These are phyloP conservation scores for Ophiostoma sp. DNA, from an alignment of 2,329 filamentous ascomycete genomes.

Conservation along the genomic window DNA sequence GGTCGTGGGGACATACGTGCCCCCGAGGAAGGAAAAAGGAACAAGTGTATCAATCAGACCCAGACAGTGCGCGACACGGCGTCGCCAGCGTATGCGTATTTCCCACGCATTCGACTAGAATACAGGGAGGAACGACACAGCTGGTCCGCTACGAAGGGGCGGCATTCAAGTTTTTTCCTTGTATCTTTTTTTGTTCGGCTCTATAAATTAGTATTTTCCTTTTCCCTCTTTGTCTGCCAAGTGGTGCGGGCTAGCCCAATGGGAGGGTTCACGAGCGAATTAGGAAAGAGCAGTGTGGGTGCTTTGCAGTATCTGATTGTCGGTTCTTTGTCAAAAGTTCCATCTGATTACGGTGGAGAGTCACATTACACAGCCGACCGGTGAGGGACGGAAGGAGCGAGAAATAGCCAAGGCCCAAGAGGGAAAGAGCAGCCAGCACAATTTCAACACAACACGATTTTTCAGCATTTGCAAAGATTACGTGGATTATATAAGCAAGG, in stretches of 20 bases:
- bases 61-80: slow-evolving; percentile 22
- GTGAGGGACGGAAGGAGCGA: neutral
- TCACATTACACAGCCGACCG: neutral
- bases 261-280: neutral
- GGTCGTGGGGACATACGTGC: slow-evolving; percentile 18
- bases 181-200: neutral
- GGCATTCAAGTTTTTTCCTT: neutral
- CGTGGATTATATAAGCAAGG: neutral
- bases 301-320: slow-evolving; percentile 10
- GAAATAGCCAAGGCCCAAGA: neutral
- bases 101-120: neutral
- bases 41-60: neutral
- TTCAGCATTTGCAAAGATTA: neutral
- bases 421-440: neutral
- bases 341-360: slow-evolving; percentile 16
- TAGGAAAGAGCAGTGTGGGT: neutral
- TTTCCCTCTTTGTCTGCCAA: slow-evolving; percentile 11
- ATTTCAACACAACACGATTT: neutral
- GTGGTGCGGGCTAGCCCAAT: slow-evolving; percentile 7
- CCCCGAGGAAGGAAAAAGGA: slow-evolving; percentile 13
- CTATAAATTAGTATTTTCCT: neutral
- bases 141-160: neutral
- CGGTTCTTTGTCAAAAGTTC: neutral
- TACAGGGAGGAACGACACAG: neutral
- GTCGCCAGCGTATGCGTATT: neutral